These are phyloP conservation scores for Colletotrichum paranaense DNA, from an alignment of 2,329 filamentous ascomycete genomes.

Conservation along the genomic window DNA sequence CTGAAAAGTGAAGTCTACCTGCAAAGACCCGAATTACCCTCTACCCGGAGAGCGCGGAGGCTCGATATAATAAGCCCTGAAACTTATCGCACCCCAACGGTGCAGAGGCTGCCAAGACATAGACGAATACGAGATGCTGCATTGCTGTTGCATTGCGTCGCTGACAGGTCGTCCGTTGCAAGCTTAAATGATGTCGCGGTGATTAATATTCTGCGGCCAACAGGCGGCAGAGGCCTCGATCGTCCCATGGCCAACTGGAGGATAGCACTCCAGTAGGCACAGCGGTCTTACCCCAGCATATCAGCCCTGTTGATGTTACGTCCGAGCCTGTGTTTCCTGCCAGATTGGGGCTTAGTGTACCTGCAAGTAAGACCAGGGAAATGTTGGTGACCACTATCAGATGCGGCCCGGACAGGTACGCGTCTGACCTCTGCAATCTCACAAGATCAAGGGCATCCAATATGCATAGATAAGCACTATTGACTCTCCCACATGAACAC, in stretches of 20 bases:
- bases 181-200: background rate
- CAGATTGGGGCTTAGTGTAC: conserved; percentile 9
- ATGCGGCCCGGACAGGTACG: background rate
- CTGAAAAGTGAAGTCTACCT: too few species aligned
- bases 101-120: conserved; percentile 21
- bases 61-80: conserved; percentile 13
- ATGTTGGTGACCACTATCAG: background rate
- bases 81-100: background rate
- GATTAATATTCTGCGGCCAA: background rate
- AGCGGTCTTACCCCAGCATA: background rate
- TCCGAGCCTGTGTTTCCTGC: conserved; percentile 9
- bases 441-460: background rate
- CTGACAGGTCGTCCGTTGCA: background rate
- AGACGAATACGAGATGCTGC: conserved; percentile 30
- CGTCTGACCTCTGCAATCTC: background rate
- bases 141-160: conserved; percentile 9
- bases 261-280: background rate
- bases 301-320: conserved; percentile 19
- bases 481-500: background rate
- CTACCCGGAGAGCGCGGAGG: background rate
- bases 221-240: background rate
- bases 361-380: conserved; percentile 17
- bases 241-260: background rate
- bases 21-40: background rate
- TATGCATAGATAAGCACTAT: background rate